These are phyloP conservation scores for Bretziella fagacearum DNA, from an alignment of 2,329 filamentous ascomycete genomes.

Conservation along the genomic window DNA sequence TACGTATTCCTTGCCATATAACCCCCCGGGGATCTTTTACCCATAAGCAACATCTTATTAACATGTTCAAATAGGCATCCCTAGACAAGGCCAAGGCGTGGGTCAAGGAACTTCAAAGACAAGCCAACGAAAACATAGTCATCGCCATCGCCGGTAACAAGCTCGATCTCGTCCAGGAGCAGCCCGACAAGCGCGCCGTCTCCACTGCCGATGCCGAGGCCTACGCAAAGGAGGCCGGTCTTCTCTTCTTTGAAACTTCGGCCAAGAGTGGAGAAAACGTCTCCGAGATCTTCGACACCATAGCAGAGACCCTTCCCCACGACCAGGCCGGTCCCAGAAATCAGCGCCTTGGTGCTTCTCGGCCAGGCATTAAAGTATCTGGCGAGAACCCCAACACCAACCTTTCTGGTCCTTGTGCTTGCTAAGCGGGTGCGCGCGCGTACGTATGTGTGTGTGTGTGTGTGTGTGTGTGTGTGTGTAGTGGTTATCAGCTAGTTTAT, in stretches of 20 bases:
- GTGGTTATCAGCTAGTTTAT: constrained; percentile 2
- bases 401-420: constrained; percentile 37
- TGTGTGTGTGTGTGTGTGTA: not conserved
- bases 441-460: not conserved
- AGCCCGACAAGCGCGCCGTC: constrained; percentile 91
- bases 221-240: constrained; percentile 80
- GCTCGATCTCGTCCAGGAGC: constrained; percentile 83
- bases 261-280: constrained; percentile 97
- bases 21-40: not conserved
- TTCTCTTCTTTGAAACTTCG: constrained; percentile 96
- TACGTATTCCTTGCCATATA: constrained; percentile 34
- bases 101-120: constrained; percentile 96
- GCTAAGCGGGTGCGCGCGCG: constrained; percentile 24
- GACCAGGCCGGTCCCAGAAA: constrained; percentile 91
- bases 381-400: constrained; percentile 42
- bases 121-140: constrained; percentile 99
- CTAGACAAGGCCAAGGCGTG: constrained; percentile 98
- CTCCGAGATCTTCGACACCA: constrained; percentile 85
- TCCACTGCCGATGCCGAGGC: constrained; percentile 78
- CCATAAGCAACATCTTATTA: constrained; percentile 4
- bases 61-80: constrained; percentile 47
- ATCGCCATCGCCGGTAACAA: constrained; percentile 98
- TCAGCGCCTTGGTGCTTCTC: constrained; percentile 44
- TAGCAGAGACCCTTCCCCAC: constrained; percentile 92
- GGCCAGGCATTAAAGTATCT: constrained; percentile 39